Conservation (phyloP, 768 basidiomycete species). For the Omphalotus guepiniiformis region DNA sequence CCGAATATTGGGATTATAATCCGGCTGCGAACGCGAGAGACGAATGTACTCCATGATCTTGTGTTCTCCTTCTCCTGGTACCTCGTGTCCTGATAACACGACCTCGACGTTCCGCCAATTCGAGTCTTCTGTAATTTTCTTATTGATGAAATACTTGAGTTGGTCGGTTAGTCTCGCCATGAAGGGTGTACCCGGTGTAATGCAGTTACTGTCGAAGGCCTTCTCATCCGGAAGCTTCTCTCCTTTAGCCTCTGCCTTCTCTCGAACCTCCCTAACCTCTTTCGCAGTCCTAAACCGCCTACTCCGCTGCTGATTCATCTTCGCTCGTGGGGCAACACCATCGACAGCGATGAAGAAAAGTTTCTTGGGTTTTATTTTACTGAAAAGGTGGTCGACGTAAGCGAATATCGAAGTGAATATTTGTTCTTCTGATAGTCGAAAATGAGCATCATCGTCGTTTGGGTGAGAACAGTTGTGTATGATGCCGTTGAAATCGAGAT, state of each 20-base stretch:
- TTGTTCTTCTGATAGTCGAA: conserved; percentile 92
- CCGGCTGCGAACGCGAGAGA: conserved; percentile 87
- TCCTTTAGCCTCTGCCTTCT: conserved; percentile 84
- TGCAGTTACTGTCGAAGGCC: conserved; percentile 98
- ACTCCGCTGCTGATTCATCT: conserved; percentile 98
- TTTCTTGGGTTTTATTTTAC: conserved; percentile 96
- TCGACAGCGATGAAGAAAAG: conserved; percentile 99
- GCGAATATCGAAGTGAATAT: conserved; percentile 97
- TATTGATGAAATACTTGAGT: conserved; percentile 93
- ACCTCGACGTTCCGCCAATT: conserved; percentile 92
- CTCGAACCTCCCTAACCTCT: conserved; percentile 82
- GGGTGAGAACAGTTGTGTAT: conserved; percentile 96
- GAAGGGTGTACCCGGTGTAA: conserved; percentile 97
- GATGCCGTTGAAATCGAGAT: conserved; percentile 93
- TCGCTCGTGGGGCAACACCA: conserved; percentile 94
- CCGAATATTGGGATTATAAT: conserved; percentile 94
- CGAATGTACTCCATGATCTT: conserved; percentile 99
- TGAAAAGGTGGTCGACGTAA: conserved; percentile 95
- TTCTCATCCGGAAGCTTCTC: conserved; percentile 91
- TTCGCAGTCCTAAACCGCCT: conserved; percentile 92
- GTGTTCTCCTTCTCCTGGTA: conserved; percentile 99
- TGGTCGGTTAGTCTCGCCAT: conserved; percentile 93
- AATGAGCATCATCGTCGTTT: conserved; percentile 94
- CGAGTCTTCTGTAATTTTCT: conserved; percentile 96
- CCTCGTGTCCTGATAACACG: conserved; percentile 94